phyloP scores from a whole-genome alignment of 73 alveolate genomes.

The Paramecium biaurelia region DNA sequence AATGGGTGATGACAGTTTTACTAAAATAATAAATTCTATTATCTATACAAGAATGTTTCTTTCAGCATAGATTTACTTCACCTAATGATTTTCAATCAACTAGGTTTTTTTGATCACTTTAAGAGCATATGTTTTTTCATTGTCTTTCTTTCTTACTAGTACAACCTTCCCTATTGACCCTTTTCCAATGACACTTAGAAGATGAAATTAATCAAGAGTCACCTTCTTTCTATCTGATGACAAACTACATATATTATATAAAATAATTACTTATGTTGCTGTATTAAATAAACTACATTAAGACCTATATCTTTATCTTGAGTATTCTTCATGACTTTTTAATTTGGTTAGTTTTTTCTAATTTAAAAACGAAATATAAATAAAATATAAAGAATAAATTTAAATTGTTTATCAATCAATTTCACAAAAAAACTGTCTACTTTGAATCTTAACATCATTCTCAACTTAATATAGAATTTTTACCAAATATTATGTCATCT shows the following conservation, averaged over 20 bases:
- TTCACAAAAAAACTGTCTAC: neutral
- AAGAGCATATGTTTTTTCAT: slow-evolving; percentile 64
- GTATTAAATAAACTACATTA: neutral
- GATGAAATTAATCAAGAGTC: slow-evolving; percentile 19
- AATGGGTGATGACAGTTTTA: slow-evolving; percentile 66
- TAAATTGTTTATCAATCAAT: neutral
- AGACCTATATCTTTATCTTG: neutral
- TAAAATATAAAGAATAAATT: neutral
- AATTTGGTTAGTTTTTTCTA: neutral
- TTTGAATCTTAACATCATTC: neutral
- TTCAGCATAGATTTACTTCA: slow-evolving; percentile 69
- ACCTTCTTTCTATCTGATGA: neutral
- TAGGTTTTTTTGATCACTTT: slow-evolving; percentile 63
- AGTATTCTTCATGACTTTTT: neutral
- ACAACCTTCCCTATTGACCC: slow-evolving; percentile 69
- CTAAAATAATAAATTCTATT: neutral
- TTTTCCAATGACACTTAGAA: slow-evolving; percentile 58
- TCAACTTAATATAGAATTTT: too few relatives aligned
- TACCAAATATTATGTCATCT: neutral
- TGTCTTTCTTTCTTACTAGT: slow-evolving; percentile 62
- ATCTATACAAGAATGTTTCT: slow-evolving; percentile 70
- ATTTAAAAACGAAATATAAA: neutral
- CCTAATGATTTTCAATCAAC: slow-evolving; percentile 58
- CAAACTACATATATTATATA: neutral
- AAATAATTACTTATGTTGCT: neutral